Percentiles rank a stretch among this genome's conserved stretches.
These are phyloP conservation scores for Crotalaria pallida DNA, from an alignment of 306 rosid species.

Conservation along the genomic window DNA sequence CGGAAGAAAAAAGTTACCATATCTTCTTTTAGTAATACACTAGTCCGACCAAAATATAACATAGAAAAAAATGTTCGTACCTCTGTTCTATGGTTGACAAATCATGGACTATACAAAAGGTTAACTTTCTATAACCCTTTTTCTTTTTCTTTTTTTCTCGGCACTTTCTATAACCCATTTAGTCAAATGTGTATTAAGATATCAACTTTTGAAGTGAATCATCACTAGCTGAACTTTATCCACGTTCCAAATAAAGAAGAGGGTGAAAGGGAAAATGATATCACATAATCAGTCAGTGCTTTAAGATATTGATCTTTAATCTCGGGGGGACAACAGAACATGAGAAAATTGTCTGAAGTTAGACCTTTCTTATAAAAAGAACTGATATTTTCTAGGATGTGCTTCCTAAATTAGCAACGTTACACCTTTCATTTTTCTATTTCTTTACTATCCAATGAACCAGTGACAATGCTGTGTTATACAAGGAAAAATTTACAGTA, in stretches of 20 bases:
- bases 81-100: neutral
- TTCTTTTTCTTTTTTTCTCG: too few relatives aligned
- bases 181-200: neutral
- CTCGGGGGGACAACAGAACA: neutral
- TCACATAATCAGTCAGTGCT: neutral
- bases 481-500: constrained; percentile 39
- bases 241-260: neutral
- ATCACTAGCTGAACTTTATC: neutral
- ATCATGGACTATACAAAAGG: neutral
- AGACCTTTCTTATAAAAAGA: neutral
- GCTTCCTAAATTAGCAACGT: constrained; percentile 23
- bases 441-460: constrained; percentile 18
- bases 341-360: neutral
- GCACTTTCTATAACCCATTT: neutral
- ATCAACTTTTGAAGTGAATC: neutral
- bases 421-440: constrained; percentile 1
- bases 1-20: neutral
- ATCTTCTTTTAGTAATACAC: neutral
- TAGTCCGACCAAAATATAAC: neutral
- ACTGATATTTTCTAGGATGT: constrained; percentile 11
- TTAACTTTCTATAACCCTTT: neutral
- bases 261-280: neutral
- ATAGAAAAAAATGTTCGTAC: too few relatives aligned
- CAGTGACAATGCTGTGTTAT: constrained; percentile 31
- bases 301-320: neutral